Conservation (phyloP, 1,284 basidiomycete genomes). For the Boletus mariae region DNA sequence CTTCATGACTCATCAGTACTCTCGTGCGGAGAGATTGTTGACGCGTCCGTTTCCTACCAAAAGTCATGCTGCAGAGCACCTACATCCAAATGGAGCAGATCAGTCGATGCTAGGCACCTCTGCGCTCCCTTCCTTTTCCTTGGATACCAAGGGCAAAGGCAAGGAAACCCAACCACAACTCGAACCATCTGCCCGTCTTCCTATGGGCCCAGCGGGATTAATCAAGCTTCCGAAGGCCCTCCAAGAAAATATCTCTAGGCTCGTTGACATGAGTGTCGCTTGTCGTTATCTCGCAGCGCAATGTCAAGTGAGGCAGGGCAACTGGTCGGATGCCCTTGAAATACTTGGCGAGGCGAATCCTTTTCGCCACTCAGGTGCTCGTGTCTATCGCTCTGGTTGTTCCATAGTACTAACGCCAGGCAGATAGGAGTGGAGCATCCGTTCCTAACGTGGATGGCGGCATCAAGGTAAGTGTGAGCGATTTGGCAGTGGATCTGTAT, state of each 20-base stretch:
- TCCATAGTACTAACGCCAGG: slow-evolving; percentile 4
- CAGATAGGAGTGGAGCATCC: slow-evolving; percentile 61
- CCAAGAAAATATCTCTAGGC: slow-evolving; percentile 62
- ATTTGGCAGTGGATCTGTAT: background rate
- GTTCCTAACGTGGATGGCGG: slow-evolving; percentile 79
- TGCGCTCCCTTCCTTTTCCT: slow-evolving; percentile 24
- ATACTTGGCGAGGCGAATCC: slow-evolving; percentile 92
- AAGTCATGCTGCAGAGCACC: slow-evolving; percentile 40
- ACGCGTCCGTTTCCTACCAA: slow-evolving; percentile 71
- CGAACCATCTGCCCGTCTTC: slow-evolving; percentile 51
- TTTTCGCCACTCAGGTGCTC: slow-evolving; percentile 65
- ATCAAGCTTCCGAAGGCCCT: slow-evolving; percentile 59
- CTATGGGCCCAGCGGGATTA: slow-evolving; percentile 65
- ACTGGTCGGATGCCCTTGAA: slow-evolving; percentile 90
- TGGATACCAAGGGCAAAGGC: slow-evolving; percentile 53
- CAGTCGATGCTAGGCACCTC: slow-evolving; percentile 24
- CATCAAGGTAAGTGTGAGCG: slow-evolving; percentile 61
- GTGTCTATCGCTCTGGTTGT: background rate
- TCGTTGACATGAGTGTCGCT: slow-evolving; percentile 89
- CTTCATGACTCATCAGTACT: slow-evolving; percentile 93
- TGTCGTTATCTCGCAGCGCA: slow-evolving; percentile 94
- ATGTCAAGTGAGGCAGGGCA: slow-evolving; percentile 88
- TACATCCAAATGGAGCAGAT: slow-evolving; percentile 44
- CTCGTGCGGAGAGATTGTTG: slow-evolving; percentile 88
- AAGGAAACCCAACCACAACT: slow-evolving; percentile 47